Percentiles rank a stretch among this genome's conserved stretches.
Evolutionary conservation across 306 rosid genomes (phyloP).

Genomic region (Glycine latifolia): DNA sequence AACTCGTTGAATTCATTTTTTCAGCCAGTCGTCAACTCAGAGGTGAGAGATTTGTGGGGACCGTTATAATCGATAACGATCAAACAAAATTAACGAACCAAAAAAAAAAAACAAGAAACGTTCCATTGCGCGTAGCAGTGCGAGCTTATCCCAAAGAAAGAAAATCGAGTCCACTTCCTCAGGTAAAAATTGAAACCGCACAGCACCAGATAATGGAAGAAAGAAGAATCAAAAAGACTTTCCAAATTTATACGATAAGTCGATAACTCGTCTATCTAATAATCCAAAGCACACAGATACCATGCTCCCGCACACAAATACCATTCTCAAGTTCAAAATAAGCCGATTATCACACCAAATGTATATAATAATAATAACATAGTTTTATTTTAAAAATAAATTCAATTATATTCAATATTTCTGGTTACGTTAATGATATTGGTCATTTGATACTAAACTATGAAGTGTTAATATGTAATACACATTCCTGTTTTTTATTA

Average conservation of each 20-base stretch:
- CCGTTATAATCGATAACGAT: not conserved
- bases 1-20: not conserved
- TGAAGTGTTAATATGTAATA: too few relatives aligned
- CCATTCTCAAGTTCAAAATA: too few relatives aligned
- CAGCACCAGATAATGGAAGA: not conserved
- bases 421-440: too few relatives aligned
- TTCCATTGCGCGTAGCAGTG: not conserved
- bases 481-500: too few relatives aligned
- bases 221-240: not conserved
- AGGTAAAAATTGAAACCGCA: not conserved
- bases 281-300: too few relatives aligned
- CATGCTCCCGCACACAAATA: too few relatives aligned
- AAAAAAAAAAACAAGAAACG: not conserved
- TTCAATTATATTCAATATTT: too few relatives aligned
- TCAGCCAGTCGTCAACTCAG: not conserved
- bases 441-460: too few relatives aligned
- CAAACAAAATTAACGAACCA: not conserved
- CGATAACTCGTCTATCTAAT: too few relatives aligned
- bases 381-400: too few relatives aligned
- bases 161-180: not conserved
- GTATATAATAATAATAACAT: too few relatives aligned
- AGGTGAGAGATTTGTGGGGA: not conserved
- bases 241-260: not conserved
- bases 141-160: not conserved
- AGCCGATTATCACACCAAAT: too few relatives aligned